A percentile compares a stretch with the other conserved stretches of the same genome.
Conservation (phyloP, 352 stramenopile genomes). For the Phytopythium cucurbitacearum region DNA sequence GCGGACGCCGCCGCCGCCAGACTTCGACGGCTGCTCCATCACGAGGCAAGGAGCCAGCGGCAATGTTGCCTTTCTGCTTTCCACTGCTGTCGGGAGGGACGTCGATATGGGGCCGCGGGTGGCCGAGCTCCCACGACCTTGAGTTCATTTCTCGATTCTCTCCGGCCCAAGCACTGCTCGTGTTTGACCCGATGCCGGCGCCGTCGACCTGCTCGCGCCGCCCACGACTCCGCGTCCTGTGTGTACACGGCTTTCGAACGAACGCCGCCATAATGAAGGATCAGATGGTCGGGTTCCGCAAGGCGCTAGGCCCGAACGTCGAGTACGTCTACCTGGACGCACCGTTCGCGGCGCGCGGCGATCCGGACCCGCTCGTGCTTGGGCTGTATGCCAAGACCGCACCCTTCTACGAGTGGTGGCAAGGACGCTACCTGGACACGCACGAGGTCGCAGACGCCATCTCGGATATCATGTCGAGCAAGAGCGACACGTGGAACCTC, state of each 20-base stretch:
- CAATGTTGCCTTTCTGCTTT: too few species aligned
- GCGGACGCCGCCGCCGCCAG: too few species aligned
- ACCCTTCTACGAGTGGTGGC: slow-evolving; percentile 48
- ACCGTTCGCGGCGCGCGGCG: slow-evolving; percentile 16
- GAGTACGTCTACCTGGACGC: slow-evolving; percentile 51
- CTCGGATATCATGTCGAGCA: slow-evolving; percentile 10
- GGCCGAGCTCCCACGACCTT: too few species aligned
- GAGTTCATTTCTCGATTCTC: too few species aligned
- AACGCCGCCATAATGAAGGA: slow-evolving; percentile 47
- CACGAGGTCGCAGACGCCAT: slow-evolving; percentile 15
- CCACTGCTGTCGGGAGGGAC: too few species aligned
- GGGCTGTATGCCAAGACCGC: slow-evolving; percentile 20
- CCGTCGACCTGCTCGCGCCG: slow-evolving; percentile 8
- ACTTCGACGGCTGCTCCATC: too few species aligned
- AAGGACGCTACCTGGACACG: slow-evolving; percentile 20
- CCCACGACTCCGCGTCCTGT: slow-evolving; percentile 32
- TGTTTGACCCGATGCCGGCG: not conserved
- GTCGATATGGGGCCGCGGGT: too few species aligned
- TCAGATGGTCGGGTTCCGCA: slow-evolving; percentile 35
- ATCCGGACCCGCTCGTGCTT: slow-evolving; percentile 20
- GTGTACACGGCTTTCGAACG: slow-evolving; percentile 46
- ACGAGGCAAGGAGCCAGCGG: too few species aligned
- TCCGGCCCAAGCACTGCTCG: not conserved
- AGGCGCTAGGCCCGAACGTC: slow-evolving; percentile 26
- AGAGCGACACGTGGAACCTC: slow-evolving; percentile 20